Evolutionary conservation across 768 basidiomycete species (phyloP).

Genomic region (Termitomyces titanicus): DNA sequence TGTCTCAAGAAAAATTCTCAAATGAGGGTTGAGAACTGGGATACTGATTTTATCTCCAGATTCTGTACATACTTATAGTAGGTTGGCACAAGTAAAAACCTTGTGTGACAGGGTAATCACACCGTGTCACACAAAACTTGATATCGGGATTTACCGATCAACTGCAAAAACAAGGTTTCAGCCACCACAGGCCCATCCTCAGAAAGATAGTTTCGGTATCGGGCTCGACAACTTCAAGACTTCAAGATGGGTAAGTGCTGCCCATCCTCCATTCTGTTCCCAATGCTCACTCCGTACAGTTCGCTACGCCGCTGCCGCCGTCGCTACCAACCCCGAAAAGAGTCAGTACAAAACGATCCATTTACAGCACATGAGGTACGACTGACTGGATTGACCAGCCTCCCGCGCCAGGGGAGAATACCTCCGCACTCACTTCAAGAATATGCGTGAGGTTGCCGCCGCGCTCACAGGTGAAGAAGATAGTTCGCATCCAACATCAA

Average conservation of each 20-base stretch:
- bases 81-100: too few species aligned
- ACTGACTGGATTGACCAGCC: conserved; percentile 46
- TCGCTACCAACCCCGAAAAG: conserved; percentile 93
- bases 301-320: conserved; percentile 89
- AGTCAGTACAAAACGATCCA: conserved; percentile 46
- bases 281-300: conserved; percentile 45
- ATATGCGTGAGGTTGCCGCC: conserved; percentile 99
- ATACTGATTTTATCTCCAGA: too few species aligned
- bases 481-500: not conserved
- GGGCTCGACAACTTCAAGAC: conserved; percentile 50
- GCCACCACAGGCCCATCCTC: conserved; percentile 29
- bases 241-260: conserved; percentile 62
- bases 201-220: conserved; percentile 24
- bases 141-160: conserved; percentile 19
- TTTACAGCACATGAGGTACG: not conserved
- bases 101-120: not conserved
- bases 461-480: conserved; percentile 73
- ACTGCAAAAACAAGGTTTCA: conserved; percentile 44
- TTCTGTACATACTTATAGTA: too few species aligned
- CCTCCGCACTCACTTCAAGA: conserved; percentile 99
- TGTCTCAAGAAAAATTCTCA: too few species aligned
- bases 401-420: conserved; percentile 94
- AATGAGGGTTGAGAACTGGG: too few species aligned
- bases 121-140: not conserved
- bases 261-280: conserved; percentile 12